phyloP scores from a whole-genome alignment of 148 eudicot species.

The Chenopodium suecicum region DNA sequence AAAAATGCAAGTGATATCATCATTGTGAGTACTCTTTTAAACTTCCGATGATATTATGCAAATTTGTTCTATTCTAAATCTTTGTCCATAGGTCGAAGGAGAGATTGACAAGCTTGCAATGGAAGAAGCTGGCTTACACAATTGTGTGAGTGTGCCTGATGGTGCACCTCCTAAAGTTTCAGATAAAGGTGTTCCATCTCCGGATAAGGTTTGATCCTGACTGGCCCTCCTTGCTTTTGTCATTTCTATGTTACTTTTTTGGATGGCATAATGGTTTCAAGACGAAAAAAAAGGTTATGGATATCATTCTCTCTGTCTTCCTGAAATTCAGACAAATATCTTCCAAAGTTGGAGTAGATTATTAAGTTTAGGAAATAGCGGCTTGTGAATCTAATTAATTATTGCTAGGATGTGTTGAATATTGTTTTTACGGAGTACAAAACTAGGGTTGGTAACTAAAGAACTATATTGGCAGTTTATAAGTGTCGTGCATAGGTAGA shows the following conservation, averaged over 20 bases:
- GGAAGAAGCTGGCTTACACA: conserved; percentile 95
- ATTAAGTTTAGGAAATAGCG: not conserved
- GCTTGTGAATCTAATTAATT: not conserved
- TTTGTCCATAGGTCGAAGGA: conserved; percentile 77
- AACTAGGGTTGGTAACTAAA: not conserved
- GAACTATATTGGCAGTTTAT: not conserved
- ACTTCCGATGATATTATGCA: not conserved
- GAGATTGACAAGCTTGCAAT: conserved; percentile 97
- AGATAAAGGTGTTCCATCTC: conserved; percentile 62
- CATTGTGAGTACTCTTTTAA: conserved; percentile 47
- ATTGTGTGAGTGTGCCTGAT: conserved; percentile 97
- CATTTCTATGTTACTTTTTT: not conserved
- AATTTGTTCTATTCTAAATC: conserved; percentile 10
- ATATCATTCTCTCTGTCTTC: not conserved
- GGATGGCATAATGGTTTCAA: not conserved
- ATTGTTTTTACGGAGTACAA: too few relatives aligned
- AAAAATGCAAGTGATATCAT: conserved; percentile 62
- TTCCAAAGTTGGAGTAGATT: not conserved
- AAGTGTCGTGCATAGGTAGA: not conserved
- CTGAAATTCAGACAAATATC: not conserved
- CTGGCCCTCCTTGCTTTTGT: conserved; percentile 2
- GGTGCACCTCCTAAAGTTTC: conserved; percentile 89
- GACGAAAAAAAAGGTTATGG: not conserved
- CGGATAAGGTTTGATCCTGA: conserved; percentile 52
- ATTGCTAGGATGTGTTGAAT: not conserved